Base-by-base conservation (phyloP, 495 filamentous ascomycete species). In the Neurospora sp. region DNA sequence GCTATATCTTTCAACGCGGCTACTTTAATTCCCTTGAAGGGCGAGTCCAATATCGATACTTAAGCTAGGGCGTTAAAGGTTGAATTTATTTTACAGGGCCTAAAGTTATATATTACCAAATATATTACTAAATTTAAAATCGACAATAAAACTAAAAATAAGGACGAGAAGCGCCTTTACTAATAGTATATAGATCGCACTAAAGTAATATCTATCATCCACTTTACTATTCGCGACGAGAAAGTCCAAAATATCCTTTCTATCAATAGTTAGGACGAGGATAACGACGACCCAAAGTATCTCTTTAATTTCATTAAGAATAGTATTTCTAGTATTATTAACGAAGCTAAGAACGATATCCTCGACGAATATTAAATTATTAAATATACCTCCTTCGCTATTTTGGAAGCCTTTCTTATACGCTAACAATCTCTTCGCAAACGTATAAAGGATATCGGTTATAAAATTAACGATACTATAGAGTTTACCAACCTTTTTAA, bases 401-500 rank as follows among this genome's bases (percentile, higher is more conserved):
- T 1, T 5, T 42, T 42, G 0, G 2, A 42, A 0, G 41, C 16
- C 1, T 42, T 18, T 2, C 1, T 42, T 0, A 42, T 42, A 0
- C 1, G 1, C 1, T 42, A 18, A 5, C 0, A 42, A 2, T 0
- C 5, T 3, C 2, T 42, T 1, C 6, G 2, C 2, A 42, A 42
- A 2, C 1, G 41, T 37, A 2, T 42, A 0, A 71, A 44, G 5
- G 18, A 71, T 11, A 16, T 31, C 1, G 1, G 2, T 0, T 31
- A 20, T 37, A n/a, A n/a, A n/a, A 71, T 3, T 0, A 40, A 9
- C 4, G 5, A 35, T 20, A 46, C 46, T 0, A 71, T 42, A 1
- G 18, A 42, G 35, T 12, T 42, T n/a, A n/a, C 20, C 1, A 71
- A 48, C 1, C 8, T 71, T 0, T 71, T 71, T 27, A 31, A 70